Base-by-base conservation (phyloP, 805 yeast genomes). In the Yamadazyma insecticola region DNA sequence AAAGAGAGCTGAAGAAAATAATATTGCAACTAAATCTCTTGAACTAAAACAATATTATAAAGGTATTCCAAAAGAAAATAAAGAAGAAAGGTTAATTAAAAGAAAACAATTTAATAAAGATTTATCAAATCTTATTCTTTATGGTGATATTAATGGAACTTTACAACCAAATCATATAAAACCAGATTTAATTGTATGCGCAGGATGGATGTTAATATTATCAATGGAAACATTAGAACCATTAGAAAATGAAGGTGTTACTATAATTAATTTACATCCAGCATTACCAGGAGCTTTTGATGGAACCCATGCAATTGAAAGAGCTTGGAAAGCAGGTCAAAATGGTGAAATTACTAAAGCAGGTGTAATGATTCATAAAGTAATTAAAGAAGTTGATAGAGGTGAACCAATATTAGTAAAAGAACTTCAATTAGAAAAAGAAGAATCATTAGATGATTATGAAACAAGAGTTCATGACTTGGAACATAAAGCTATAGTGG, bases 211-310 rank as follows among this genome's bases (percentile, higher is more conserved):
- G 89, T 72, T 92, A 31, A 92, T 92, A 36, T 67, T 92, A 37
- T 83, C 96, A 1, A 78, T 86, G 3, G 67, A 75, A 13, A 88
- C 87, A 44, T 66, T 92, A 38, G 60, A 64, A 23, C 88, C 89
- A 3, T 57, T 89, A 20, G 74, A 67, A 30, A 54, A 70, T 2
- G 75, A 70, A 3, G 63, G 70, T 2, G 71, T 88, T 17, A 85
- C 89, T 22, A 89, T 92, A 41, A 88, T 92, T 48, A 92, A 92
- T 51, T 65, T 92, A 38, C 98, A 92, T 55, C 98, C 98, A 4
- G 97, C 98, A 1, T 74, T 92, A 37, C 98, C 98, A 1, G 96
- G 96, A 16, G 88, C 88, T 4, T 92, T 90, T 65, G 97, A 90
- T 36, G 98, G 98, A 4, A 90, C 95, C 8, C 88, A 86, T 60